Base-by-base conservation (phyloP, 106 monocot species). In the Amphibolis antarctica region DNA sequence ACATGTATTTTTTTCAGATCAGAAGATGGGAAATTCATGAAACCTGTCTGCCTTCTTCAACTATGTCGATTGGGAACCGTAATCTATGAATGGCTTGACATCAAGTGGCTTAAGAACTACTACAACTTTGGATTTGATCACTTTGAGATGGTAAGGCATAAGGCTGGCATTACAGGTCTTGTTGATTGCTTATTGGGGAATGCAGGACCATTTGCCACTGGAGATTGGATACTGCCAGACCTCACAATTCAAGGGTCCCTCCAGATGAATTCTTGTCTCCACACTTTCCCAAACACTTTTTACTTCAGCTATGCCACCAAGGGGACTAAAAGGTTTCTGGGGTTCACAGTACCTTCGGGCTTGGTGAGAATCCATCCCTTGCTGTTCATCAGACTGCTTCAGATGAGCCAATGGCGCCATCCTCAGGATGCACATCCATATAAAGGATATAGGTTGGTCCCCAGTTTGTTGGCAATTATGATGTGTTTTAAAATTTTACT, bases 121-220 rank as follows among this genome's bases (percentile, higher is more conserved):
- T 93, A 93, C 80, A 86, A 85, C 59, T 86, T 93, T 46, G 93
- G 93, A 9, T 93, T 93, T 56, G 93, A 93, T 75, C 93, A 93
- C 50, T 93, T 86, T 71, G 63, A 71, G 13, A 80, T 83, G 79
- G 62, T 66, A 28, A 83, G 82, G 82, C 67, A 70, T 18, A 79
- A 83, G 50, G 55, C 76, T 0, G 93, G 93, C 0, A 52, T 93
- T 26, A 63, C 60, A 11, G 93, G 88, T 20, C 79, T 93, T 5
- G 19, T 70, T 17, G 83, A 93, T 72, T 59, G 79, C 44, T 58
- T 93, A 9, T 68, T 83, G 46, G 80, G 85, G 15, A 83, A 88
- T 59, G 55, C 66, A 0, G 94, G 94, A 0, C 93, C 93, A 24
- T 93, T 88, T 66, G 81, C 88, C 51, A 73, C 85, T 43, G 81